Base-by-base conservation (phyloP, 1,284 basidiomycete genomes). In the Abortiporus biennis region DNA sequence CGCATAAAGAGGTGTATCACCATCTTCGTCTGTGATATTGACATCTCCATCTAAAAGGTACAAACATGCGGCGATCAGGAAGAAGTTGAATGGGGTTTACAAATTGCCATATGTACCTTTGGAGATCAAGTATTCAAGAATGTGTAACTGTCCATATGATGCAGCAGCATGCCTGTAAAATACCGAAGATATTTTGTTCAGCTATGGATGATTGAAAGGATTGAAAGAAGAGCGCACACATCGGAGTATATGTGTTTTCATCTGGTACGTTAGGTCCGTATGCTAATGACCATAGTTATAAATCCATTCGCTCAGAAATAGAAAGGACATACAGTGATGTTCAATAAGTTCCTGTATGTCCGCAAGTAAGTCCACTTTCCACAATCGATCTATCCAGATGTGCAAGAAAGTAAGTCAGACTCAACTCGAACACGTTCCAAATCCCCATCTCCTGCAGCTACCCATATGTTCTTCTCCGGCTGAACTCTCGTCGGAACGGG, bases 1-100 rank as follows among this genome's bases (percentile, higher is more conserved):
- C n/a, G 87, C 86, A 67, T 86, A 96, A 13, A 96, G 68, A 6
- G 92, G 92, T 3, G 92, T 94, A 58, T 95, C 92, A 15, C 88
- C 88, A 58, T 96, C 93, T 39, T 72, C 73, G 59, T 96, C 92
- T 2, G 78, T 72, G 44, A 92, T 64, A 57, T 96, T 93, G 49
- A 94, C 85, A 58, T 95, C 74, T 42, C 92, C 93, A 16, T 92
- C 84, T 85, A 54, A 13, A 45, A 44, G 43, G 39, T 27, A n/a
- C n/a, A n/a, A n/a, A n/a, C 17, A 25, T 44, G 37, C 20, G 33
- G 25, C 38, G 19, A 16, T 33, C 31, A 42, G 40, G 46, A 32
- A 16, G 13, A 25, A n/a, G 16, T 29, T 6, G 11, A n/a, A 4
- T 44, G 21, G n/a, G 6, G 21, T 3, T 27, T n/a, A 4, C 21